Conservation (phyloP, 805 yeast species). For the Pichia cephalocereana region DNA sequence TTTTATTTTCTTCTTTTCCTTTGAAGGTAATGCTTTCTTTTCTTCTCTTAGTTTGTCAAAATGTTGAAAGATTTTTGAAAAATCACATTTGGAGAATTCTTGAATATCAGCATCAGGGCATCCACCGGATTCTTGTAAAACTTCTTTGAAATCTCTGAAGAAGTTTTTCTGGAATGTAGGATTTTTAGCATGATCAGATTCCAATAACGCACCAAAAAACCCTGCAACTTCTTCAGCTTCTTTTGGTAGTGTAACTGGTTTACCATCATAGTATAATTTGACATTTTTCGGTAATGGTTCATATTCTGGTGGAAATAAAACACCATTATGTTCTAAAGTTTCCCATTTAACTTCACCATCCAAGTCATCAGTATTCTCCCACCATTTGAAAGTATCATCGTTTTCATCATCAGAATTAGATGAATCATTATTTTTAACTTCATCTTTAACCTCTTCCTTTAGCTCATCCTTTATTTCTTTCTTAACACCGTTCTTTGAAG, state of each 20-base stretch:
- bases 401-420: conserved; percentile 21
- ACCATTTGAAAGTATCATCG: conserved; percentile 66
- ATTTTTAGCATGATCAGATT: conserved; percentile 81
- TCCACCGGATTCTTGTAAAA: conserved; percentile 64
- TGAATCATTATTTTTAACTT: conserved; percentile 8
- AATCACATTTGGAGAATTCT: conserved; percentile 66
- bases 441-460: background rate
- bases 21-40: conserved; percentile 56
- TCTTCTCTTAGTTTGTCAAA: conserved; percentile 64
- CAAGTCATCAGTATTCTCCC: conserved; percentile 69
- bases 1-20: conserved; percentile 69
- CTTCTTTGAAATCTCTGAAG: conserved; percentile 66
- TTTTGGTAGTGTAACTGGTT: conserved; percentile 63
- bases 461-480: background rate
- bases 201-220: conserved; percentile 80
- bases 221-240: conserved; percentile 97
- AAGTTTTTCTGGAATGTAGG: conserved; percentile 83
- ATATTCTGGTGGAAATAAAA: conserved; percentile 86
- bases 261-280: conserved; percentile 65
- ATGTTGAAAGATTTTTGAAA: conserved; percentile 60
- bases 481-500: background rate
- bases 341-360: conserved; percentile 82
- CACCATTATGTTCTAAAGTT: conserved; percentile 80
- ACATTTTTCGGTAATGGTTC: conserved; percentile 76
- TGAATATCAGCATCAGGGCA: conserved; percentile 39